Conservation (phyloP, 2,329 filamentous ascomycete genomes). For the Celoporthe dispersa region DNA sequence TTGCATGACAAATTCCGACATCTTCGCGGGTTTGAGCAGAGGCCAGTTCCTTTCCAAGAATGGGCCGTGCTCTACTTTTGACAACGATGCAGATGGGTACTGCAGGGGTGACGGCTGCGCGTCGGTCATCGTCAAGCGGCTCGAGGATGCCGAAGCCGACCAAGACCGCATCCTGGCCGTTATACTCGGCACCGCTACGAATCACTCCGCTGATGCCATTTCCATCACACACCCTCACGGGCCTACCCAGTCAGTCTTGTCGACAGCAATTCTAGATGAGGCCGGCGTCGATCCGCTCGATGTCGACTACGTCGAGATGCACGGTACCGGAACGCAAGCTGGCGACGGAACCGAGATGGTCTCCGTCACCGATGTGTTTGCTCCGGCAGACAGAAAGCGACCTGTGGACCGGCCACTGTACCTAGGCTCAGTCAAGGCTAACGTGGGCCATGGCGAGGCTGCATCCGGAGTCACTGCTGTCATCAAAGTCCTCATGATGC, state of each 20-base stretch:
- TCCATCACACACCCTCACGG: constrained; percentile 86
- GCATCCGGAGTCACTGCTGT: constrained; percentile 66
- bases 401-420: constrained; percentile 58
- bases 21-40: constrained; percentile 75
- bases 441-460: constrained; percentile 66
- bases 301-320: constrained; percentile 86
- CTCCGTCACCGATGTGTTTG: constrained; percentile 66
- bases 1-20: constrained; percentile 80
- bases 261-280: constrained; percentile 70
- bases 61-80: constrained; percentile 79
- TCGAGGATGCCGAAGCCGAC: constrained; percentile 77
- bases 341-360: constrained; percentile 84
- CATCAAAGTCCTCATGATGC: constrained; percentile 68
- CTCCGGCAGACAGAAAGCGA: constrained; percentile 51
- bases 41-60: constrained; percentile 80
- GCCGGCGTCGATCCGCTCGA: constrained; percentile 77
- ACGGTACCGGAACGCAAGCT: constrained; percentile 85
- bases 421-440: constrained; percentile 67
- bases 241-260: constrained; percentile 74
- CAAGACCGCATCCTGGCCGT: constrained; percentile 79
- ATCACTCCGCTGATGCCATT: constrained; percentile 79
- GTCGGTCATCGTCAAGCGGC: constrained; percentile 76
- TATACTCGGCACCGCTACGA: constrained; percentile 75
- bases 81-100: constrained; percentile 80
- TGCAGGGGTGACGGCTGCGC: constrained; percentile 79